Evolutionary conservation across 768 basidiomycete genomes (phyloP), one percentile per base, ranked within the genome.

Genomic region (Podaxis rugospora): DNA sequence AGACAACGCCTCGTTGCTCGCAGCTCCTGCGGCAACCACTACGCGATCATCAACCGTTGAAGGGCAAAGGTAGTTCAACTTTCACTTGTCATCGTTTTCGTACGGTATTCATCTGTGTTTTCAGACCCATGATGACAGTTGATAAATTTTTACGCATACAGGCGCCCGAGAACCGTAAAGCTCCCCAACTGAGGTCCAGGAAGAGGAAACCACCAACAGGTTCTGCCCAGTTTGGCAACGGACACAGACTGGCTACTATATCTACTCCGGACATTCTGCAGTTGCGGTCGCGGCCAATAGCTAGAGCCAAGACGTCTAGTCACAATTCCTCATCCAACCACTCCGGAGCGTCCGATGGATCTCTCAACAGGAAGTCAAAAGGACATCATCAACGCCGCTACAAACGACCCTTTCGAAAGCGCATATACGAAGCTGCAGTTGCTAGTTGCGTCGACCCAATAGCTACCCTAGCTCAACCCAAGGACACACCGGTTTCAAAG

Each of bases 361-460:
- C 47, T 18, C 14, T 10, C 1, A 21, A 49, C 21, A 21, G 21
- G 23, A 27, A 21, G 25, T 10, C 47, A 49, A 49, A 25, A 23
- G 13, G 5, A 49, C 9, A 18, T 27, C 47, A 18, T 10, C 18
- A 49, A 49, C 47, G 9, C 37, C 49, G 37, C 25, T 25, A 25
- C 42, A 62, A 42, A 11, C 36, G 57, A 52, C 47, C 71, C 5
- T 67, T 76, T 23, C 66, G 71, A n/a, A 62, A 68, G 40, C 71
- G 77, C 28, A 65, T 78, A 55, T 67, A 76, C 27, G 70, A 71
- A 51, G 77, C 77, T 47, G 73, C 75, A 44, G 62, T 75, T 7
- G 61, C 73, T 36, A 73, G 75, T 1, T 66, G 72, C 55, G 75
- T 72, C 9, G 67, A 75, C 28, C 68, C 75, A 10, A 69, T 72